Percentiles rank a stretch among this genome's conserved stretches.
Evolutionary conservation across 2,329 filamentous ascomycete species (phyloP).

Genomic region (Penicillium sp.): DNA sequence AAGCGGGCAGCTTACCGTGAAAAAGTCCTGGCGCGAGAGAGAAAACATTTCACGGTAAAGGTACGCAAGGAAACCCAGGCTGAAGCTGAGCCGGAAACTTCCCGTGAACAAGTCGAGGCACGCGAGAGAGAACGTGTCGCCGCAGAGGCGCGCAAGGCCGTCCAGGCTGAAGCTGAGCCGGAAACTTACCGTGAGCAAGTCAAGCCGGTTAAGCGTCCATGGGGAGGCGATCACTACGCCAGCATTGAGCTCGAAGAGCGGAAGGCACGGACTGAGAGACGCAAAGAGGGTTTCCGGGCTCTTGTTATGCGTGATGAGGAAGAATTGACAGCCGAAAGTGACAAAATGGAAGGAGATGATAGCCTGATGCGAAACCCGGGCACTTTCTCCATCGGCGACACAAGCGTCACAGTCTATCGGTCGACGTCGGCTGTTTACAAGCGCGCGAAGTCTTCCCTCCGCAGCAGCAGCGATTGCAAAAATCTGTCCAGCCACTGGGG

Average conservation of each 20-base stretch:
- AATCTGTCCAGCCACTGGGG: too few species aligned
- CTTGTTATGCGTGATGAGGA: too few species aligned
- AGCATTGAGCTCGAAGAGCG: too few species aligned
- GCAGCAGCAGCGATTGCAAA: background rate
- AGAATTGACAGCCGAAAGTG: background rate
- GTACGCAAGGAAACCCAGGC: background rate
- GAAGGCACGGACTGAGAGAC: too few species aligned
- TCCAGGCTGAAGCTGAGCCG: background rate
- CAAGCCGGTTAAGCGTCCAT: too few species aligned
- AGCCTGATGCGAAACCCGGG: background rate
- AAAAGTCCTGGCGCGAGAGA: background rate
- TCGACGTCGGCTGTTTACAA: background rate
- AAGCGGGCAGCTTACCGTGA: background rate
- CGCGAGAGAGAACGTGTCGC: background rate
- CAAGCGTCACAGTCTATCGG: background rate
- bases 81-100: background rate
- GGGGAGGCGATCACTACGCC: too few species aligned
- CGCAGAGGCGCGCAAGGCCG: background rate
- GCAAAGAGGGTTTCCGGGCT: too few species aligned
- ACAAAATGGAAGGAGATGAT: background rate
- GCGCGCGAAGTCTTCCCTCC: background rate
- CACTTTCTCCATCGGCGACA: background rate
- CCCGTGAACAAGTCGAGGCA: background rate
- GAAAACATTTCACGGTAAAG: background rate
- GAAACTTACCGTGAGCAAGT: background rate